phyloP scores from a whole-genome alignment of 2,329 filamentous ascomycete species.

The Fusarium palustre region DNA sequence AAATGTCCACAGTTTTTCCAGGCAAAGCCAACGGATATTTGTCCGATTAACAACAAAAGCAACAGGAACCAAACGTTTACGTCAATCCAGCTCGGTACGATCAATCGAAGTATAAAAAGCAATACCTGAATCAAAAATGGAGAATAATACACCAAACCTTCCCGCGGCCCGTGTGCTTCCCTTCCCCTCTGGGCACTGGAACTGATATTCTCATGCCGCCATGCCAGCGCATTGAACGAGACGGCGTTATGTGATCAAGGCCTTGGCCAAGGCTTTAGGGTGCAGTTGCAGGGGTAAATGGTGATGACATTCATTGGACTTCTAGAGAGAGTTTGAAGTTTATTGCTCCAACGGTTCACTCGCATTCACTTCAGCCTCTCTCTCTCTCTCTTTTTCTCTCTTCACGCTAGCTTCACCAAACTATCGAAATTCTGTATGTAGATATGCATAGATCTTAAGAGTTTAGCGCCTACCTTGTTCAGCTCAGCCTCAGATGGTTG shows the following conservation, averaged over 20 bases:
- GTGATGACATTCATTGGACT: conserved; percentile 4
- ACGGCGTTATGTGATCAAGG: conserved; percentile 1
- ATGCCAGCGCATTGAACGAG: conserved; percentile 24
- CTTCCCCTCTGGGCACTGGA: conserved; percentile 8
- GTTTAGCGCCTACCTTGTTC: conserved; percentile 34
- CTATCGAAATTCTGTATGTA: conserved; percentile 28
- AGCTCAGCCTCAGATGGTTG: conserved; percentile 12
- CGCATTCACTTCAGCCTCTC: not conserved
- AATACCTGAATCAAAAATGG: conserved; percentile 1
- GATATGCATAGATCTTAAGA: conserved; percentile 5
- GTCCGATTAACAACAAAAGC: not conserved
- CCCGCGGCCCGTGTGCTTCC: conserved; percentile 39
- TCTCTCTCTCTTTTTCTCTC: not conserved
- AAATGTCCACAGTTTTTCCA: conserved; percentile 20
- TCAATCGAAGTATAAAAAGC: not conserved
- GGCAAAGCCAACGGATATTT: not conserved
- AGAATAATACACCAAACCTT: conserved; percentile 29
- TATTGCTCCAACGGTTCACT: conserved; percentile 8
- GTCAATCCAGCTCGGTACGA: not conserved
- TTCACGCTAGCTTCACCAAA: conserved; percentile 29
- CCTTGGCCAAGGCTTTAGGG: conserved; percentile 4
- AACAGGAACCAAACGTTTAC: not conserved
- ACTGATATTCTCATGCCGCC: not conserved
- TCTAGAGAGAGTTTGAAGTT: conserved; percentile 5
- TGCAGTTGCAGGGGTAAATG: not conserved